These are phyloP conservation scores for Ophiocordyceps camponoti-leonardi DNA, from an alignment of 2,329 filamentous ascomycete species.

Conservation along the genomic window DNA sequence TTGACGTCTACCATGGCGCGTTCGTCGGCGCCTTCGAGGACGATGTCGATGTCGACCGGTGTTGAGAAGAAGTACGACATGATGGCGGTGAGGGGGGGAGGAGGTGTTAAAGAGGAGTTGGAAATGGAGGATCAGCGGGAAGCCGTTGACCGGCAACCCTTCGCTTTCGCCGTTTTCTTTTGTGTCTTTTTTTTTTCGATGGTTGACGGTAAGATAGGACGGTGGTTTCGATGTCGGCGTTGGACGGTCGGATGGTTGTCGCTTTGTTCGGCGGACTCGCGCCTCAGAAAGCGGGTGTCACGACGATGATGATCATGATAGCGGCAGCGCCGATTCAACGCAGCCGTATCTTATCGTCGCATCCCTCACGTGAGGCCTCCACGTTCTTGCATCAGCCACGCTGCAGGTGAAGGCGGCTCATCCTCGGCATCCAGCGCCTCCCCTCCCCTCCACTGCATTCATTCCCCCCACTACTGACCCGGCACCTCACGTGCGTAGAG, in stretches of 20 bases:
- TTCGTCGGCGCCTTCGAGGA: conserved; percentile 88
- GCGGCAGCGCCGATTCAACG: background rate
- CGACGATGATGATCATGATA: background rate
- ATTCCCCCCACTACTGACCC: conserved; percentile 4
- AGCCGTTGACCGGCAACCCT: too few relatives aligned
- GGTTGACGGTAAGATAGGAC: too few relatives aligned
- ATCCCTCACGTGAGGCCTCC: background rate
- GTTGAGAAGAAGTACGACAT: conserved; percentile 99
- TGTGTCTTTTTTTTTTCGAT: too few relatives aligned
- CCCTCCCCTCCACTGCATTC: background rate
- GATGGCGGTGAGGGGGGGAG: conserved; percentile 8
- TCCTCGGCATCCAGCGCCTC: conserved; percentile 7
- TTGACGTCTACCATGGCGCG: conserved; percentile 93
- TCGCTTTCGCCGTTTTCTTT: background rate
- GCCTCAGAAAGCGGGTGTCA: background rate
- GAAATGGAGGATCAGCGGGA: too few relatives aligned
- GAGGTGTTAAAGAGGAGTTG: too few relatives aligned
- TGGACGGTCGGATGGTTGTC: too few relatives aligned
- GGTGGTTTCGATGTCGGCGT: too few relatives aligned
- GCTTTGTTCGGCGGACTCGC: background rate
- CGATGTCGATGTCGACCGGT: conserved; percentile 95
- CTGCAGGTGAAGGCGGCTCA: conserved; percentile 6
- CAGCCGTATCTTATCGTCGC: background rate
- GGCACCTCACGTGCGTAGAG: conserved; percentile 20
- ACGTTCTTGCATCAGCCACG: background rate